These are phyloP conservation scores for Brassica carinata DNA, from an alignment of 345 rosid genomes.

Conservation along the genomic window DNA sequence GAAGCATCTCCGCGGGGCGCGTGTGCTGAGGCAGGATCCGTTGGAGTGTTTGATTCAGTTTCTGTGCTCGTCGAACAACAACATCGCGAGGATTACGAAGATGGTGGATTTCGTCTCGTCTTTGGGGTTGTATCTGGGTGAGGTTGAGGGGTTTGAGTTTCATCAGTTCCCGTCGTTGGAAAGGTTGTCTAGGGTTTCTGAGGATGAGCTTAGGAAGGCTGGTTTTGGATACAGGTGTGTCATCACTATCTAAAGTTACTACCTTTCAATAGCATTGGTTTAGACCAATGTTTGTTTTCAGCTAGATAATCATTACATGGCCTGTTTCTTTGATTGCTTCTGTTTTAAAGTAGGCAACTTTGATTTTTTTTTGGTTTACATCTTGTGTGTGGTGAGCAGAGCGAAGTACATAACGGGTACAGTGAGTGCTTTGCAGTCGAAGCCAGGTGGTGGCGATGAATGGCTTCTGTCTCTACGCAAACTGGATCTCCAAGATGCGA, in stretches of 20 bases:
- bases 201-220: slow-evolving; percentile 66
- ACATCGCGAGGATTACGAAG: slow-evolving; percentile 81
- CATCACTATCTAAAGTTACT: slow-evolving; percentile 17
- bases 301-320: not conserved
- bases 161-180: slow-evolving; percentile 85
- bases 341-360: not conserved
- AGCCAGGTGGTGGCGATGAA: slow-evolving; percentile 71
- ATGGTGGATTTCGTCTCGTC: slow-evolving; percentile 83
- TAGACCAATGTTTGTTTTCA: not conserved
- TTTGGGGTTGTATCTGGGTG: slow-evolving; percentile 65
- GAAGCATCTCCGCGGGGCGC: slow-evolving; percentile 62
- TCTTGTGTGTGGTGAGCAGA: slow-evolving; percentile 47
- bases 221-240: slow-evolving; percentile 91
- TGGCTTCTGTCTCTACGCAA: slow-evolving; percentile 88
- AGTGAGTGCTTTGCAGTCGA: slow-evolving; percentile 60
- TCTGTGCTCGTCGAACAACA: slow-evolving; percentile 89
- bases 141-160: slow-evolving; percentile 68
- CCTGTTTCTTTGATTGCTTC: slow-evolving; percentile 3
- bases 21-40: slow-evolving; percentile 93
- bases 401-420: slow-evolving; percentile 86
- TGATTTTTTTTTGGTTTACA: slow-evolving; percentile 29
- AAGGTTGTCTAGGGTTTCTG: slow-evolving; percentile 60
- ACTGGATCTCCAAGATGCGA: slow-evolving; percentile 59
- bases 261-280: not conserved
- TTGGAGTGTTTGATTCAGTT: slow-evolving; percentile 89